Base-by-base conservation (phyloP, 768 basidiomycete species). In the Boletus pseudo-olivaceus region DNA sequence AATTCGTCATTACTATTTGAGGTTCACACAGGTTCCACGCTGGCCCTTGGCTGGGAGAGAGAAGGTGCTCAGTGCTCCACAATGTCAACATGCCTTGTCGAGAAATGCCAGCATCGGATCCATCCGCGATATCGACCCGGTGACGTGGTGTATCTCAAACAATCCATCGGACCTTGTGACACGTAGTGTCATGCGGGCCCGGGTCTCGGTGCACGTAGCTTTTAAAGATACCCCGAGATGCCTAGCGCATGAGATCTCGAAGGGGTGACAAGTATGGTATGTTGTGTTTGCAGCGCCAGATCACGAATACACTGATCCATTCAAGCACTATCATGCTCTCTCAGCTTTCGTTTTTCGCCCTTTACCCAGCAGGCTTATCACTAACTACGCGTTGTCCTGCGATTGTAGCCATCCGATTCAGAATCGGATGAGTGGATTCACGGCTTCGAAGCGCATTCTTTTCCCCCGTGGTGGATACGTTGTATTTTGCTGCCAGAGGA, bases 351-450 rank as follows among this genome's bases (percentile, higher is more conserved):
- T 30, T 30, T 17, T n/a, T 30, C 2, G 3, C 29, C 43, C 19
- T 46, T 46, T 30, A 20, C 44, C 44, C 30, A 23, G 40, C 34
- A 38, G 20, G 40, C 34, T 44, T 44, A 54, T 54, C 50, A 11
- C 20, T 7, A 20, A n/a, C 6, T 19, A n/a, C 32, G 42, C 9
- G 6, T 8, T 11, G 23, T 37, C 19, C 46, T 29, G 19, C 4
- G 50, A 27, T 29, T 2, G 23, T 32, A 47, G 49, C 49, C 46
- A 44, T 56, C 53, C 17, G 8, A 20, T 61, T 52, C 41, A 29
- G 58, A 61, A 56, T 39, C 33, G 12, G 35, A 29, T 9, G 15
- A 2, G 11, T 30, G 40, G 58, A 60, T 61, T 37, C 59, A 37
- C 49, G 3, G 39, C 45, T 52, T 58, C 57, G 39, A 5, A 10